phyloP scores from a whole-genome alignment of 2,329 filamentous ascomycete species.

The Rhexocercosporidium sp. region DNA sequence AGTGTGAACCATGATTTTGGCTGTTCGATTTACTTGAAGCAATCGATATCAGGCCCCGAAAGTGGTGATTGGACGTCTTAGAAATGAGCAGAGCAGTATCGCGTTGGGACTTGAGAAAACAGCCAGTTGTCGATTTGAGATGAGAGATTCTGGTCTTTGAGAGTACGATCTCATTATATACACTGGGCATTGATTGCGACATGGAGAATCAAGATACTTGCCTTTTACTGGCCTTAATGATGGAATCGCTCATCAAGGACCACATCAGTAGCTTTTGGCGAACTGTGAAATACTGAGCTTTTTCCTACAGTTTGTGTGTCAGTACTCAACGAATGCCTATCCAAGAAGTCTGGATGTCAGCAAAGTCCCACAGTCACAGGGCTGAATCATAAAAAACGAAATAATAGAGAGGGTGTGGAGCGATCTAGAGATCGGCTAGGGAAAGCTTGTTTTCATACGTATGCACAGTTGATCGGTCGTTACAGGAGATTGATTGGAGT shows the following conservation, averaged over 20 bases:
- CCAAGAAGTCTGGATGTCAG: neutral
- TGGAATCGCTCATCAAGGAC: neutral
- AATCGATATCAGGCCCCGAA: no score
- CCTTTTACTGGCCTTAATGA: neutral
- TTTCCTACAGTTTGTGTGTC: neutral
- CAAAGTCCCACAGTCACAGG: neutral
- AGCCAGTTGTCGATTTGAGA: neutral
- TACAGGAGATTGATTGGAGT: neutral
- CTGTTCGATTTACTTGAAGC: neutral
- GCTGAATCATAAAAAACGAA: neutral
- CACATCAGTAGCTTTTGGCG: neutral
- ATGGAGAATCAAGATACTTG: neutral
- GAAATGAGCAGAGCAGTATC: no score
- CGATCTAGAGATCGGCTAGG: neutral
- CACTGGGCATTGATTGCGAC: neutral
- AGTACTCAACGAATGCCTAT: neutral
- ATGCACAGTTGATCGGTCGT: neutral
- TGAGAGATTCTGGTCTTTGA: neutral
- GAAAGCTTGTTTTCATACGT: neutral
- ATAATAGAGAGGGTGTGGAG: neutral
- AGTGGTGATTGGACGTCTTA: no score
- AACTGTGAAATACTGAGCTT: neutral
- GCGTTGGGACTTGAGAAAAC: no score
- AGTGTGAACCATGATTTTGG: constrained; percentile 25
- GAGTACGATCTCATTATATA: neutral